Evolutionary conservation across 1,139 yeast genomes (phyloP), one percentile per base, ranked within the genome.

Genomic region (Insectozyma bohioensis): DNA sequence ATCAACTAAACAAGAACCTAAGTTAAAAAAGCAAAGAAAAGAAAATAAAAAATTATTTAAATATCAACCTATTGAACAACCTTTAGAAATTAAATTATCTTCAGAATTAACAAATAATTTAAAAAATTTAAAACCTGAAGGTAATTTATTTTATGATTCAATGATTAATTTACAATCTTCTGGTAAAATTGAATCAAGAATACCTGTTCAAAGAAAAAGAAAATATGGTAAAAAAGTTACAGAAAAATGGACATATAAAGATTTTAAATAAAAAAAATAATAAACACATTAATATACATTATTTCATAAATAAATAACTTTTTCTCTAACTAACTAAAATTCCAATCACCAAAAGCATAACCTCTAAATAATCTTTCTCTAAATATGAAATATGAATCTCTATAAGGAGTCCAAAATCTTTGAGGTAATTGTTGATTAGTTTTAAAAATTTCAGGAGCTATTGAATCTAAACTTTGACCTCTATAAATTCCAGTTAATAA

Each of bases 201-300:
- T 82, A 30, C 88, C 85, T 8, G 78, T 77, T 30, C 73, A 72
- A 40, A 78, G 76, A 63, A 79, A 75, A 56, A 77, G 85, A 58
- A 74, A 67, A 47, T 84, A 82, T 53, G 69, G 78, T 43, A 84
- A 75, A 42, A 85, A 84, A 67, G 63, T 85, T 40, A 84, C 94
- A 22, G 96, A 87, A 58, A 88, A 87, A 61, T 88, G 95, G 95
- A 75, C 90, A 26, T 86, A 84, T 62, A 90, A 88, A 64, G 95
- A 88, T 62, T 84, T 85, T 52, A 83, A 83, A 62, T 85, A 65
- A 48, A 20, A 17, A 16, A 11, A 16, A 28, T 22, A n/a, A n/a
- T n/a, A n/a, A n/a, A n/a, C n/a, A n/a, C n/a, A n/a, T 13, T 14
- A 19, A 14, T 30, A 21, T 8, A 21, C 15, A 13, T 22, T 7